Percentiles rank a stretch among this genome's conserved stretches.
Conservation (phyloP, 805 yeast genomes). For the Candida argentea region DNA sequence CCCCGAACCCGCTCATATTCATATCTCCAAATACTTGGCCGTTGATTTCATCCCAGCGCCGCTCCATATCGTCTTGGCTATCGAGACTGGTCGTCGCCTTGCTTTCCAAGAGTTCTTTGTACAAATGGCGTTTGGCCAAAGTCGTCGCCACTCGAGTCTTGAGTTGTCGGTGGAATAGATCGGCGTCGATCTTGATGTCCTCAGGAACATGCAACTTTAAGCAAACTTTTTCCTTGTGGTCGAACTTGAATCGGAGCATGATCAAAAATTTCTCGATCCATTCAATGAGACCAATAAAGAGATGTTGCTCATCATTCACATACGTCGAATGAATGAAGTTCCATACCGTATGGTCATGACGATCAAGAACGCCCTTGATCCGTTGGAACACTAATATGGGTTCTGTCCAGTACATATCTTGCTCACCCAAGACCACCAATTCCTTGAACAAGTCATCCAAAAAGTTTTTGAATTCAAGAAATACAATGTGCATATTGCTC, state of each 20-base stretch:
- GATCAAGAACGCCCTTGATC: slow-evolving; percentile 54
- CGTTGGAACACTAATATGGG: slow-evolving; percentile 57
- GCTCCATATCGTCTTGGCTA: slow-evolving; percentile 16
- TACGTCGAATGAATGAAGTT: slow-evolving; percentile 76
- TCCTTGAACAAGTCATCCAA: slow-evolving; percentile 53
- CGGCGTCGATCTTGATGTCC: slow-evolving; percentile 17
- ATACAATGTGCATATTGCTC: slow-evolving; percentile 28
- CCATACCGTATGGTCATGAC: slow-evolving; percentile 66
- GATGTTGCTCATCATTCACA: slow-evolving; percentile 56
- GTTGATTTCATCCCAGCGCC: slow-evolving; percentile 42
- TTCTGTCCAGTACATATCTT: slow-evolving; percentile 36
- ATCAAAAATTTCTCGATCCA: slow-evolving; percentile 67
- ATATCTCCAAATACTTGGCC: slow-evolving; percentile 16
- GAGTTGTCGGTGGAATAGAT: slow-evolving; percentile 27
- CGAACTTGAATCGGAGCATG: slow-evolving; percentile 54
- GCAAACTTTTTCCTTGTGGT: slow-evolving; percentile 25
- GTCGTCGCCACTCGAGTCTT: slow-evolving; percentile 27
- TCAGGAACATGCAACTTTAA: slow-evolving; percentile 31
- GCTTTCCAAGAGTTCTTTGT: slow-evolving; percentile 21
- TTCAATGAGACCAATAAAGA: slow-evolving; percentile 59
- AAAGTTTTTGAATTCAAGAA: slow-evolving; percentile 27
- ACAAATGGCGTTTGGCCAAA: slow-evolving; percentile 26
- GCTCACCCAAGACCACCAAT: slow-evolving; percentile 46
- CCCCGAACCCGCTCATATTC: slow-evolving; percentile 25
- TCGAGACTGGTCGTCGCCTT: slow-evolving; percentile 13